A percentile compares a stretch with the other conserved stretches of the same genome.
Evolutionary conservation across 306 rosid species (phyloP).

Genomic region (Trichosanthes cucumerina): DNA sequence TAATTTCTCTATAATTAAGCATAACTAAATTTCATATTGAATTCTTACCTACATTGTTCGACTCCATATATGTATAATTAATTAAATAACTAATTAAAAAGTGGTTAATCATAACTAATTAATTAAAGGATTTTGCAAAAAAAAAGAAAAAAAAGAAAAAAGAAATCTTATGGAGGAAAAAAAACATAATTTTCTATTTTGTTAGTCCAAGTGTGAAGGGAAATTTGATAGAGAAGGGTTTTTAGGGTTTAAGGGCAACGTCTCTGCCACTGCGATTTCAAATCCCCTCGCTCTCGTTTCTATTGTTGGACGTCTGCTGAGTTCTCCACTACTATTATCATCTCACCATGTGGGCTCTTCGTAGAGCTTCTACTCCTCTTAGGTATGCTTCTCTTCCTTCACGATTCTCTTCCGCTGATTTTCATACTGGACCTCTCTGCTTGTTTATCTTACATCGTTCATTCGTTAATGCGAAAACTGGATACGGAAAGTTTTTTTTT

Average conservation of each 20-base stretch:
- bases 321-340: background rate
- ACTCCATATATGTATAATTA: too few relatives aligned
- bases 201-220: background rate
- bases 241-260: slow-evolving; percentile 1
- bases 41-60: too few relatives aligned
- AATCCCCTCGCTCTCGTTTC: background rate
- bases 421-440: background rate
- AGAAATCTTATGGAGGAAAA: too few relatives aligned
- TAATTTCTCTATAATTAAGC: too few relatives aligned
- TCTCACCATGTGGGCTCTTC: slow-evolving; percentile 14
- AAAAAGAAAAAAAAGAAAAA: too few relatives aligned
- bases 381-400: slow-evolving; percentile 4
- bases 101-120: too few relatives aligned
- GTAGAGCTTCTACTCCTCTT: slow-evolving; percentile 10
- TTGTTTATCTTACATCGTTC: too few relatives aligned
- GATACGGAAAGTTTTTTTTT: background rate
- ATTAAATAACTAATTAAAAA: too few relatives aligned
- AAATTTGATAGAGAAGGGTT: background rate
- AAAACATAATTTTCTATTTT: background rate
- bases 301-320: background rate
- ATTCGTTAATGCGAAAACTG: too few relatives aligned
- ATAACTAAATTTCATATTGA: too few relatives aligned
- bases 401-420: background rate
- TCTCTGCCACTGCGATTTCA: background rate
- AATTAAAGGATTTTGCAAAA: too few relatives aligned